Evolutionary conservation across 768 basidiomycete species (phyloP), one percentile per base, ranked within the genome.

Genomic region (Amanita fuliginea): DNA sequence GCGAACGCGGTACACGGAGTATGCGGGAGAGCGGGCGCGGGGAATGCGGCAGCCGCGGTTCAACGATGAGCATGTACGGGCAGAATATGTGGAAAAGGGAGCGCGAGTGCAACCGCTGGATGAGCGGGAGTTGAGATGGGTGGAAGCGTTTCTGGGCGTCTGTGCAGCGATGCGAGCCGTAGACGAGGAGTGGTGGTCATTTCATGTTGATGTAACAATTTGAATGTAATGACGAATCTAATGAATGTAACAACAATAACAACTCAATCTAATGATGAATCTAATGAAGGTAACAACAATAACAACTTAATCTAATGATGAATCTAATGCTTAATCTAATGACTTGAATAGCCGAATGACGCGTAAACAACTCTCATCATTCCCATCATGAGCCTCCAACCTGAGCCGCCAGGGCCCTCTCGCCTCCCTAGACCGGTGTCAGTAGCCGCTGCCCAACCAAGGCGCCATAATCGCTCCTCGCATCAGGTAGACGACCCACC

Each of bases 391-490:
- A 63, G 60, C 44, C 63, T 66, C 22, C 62, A 63, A 49, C 60
- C 51, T 40, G 47, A 61, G 9, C 64, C 70, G 9, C 57, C 72
- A 8, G 64, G 69, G 8, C 57, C 72, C 51, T 57, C 72, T 16
- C 71, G 72, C 34, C 69, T 73, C 39, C 68, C 69, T 6, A 67
- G 82, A n/a, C 77, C 82, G 1, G 74, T 73, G n/a, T 83, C 81
- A 9, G 79, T 78, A 32, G 65, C 72, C 5, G 74, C 71, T 3
- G 73, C 80, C 30, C 70, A 78, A 28, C 70, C 47, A 30, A 52
- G 63, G 40, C 73, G 78, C 35, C 78, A 77, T 57, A 78, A 83
- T 60, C 77, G 86, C 44, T 84, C 86, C 6, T 87, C 86, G 1
- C 86, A 87, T 57, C 59, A 59, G 35, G 54, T n/a, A 11, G 76